Percentiles rank a stretch among this genome's conserved stretches.
phyloP scores from a whole-genome alignment of 352 stramenopile genomes.

The Stramenopiles sp. region DNA sequence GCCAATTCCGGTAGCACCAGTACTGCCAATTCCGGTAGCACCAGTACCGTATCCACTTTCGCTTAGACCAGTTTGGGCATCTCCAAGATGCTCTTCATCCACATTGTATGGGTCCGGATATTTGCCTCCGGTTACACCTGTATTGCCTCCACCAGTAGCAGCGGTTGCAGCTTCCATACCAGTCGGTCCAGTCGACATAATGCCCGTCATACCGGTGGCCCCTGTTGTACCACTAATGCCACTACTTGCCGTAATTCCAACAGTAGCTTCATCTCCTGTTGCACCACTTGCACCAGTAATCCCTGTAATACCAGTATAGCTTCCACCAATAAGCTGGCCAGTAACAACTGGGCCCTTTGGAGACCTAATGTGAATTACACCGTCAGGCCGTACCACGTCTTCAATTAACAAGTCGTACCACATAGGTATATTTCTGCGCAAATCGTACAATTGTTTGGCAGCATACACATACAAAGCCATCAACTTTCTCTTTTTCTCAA shows the following conservation, averaged over 20 bases:
- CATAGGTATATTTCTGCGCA: constrained; percentile 5
- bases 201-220: background rate
- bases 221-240: background rate
- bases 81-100: background rate
- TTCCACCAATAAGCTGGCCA: background rate
- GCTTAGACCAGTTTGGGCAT: background rate
- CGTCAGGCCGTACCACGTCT: background rate
- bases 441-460: constrained; percentile 8
- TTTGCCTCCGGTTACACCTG: background rate
- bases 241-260: background rate
- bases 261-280: background rate
- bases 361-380: background rate
- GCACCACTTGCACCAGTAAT: background rate
- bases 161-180: background rate
- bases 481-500: background rate
- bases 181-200: background rate
- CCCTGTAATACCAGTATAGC: background rate
- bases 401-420: constrained; percentile 1
- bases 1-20: background rate
- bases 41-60: background rate
- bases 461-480: background rate
- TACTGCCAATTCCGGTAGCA: background rate
- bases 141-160: constrained; percentile 5
- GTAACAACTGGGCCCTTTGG: background rate
- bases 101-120: constrained; percentile 1